These are phyloP conservation scores for Durusdinium trenchii DNA, from an alignment of 73 alveolate species.

Conservation along the genomic window DNA sequence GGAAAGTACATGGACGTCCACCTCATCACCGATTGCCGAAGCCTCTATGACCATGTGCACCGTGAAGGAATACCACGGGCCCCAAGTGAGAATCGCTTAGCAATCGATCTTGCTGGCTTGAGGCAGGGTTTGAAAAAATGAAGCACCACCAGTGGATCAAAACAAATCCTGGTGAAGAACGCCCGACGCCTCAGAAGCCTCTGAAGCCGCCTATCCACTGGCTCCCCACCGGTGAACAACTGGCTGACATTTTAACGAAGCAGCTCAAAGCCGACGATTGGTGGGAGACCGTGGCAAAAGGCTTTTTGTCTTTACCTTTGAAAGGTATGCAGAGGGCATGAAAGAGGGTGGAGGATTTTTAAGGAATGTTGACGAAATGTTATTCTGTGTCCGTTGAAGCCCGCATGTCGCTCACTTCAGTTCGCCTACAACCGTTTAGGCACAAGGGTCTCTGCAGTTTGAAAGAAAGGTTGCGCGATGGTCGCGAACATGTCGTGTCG, in stretches of 20 bases:
- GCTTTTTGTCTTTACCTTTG: background rate
- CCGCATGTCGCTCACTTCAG: too few relatives aligned
- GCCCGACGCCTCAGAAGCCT: background rate
- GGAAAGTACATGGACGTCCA: background rate
- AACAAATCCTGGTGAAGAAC: background rate
- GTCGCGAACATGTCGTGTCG: too few relatives aligned
- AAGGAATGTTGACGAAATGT: too few relatives aligned
- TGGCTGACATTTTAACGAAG: background rate
- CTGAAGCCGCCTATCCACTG: background rate
- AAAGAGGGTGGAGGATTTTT: too few relatives aligned
- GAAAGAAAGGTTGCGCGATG: too few relatives aligned
- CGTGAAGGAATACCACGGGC: too few relatives aligned
- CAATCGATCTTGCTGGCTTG: background rate
- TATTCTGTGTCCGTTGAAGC: too few relatives aligned
- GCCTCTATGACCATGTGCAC: too few relatives aligned
- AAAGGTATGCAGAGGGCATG: too few relatives aligned
- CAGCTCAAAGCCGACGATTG: background rate
- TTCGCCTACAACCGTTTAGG: too few relatives aligned
- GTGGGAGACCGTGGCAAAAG: background rate
- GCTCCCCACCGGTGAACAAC: background rate
- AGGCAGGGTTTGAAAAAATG: background rate
- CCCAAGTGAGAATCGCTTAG: too few relatives aligned
- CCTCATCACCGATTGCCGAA: background rate
- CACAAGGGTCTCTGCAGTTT: too few relatives aligned
- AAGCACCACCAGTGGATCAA: background rate